Base-by-base conservation (phyloP, 1,139 yeast genomes). In the Suhomyces chickasaworum region DNA sequence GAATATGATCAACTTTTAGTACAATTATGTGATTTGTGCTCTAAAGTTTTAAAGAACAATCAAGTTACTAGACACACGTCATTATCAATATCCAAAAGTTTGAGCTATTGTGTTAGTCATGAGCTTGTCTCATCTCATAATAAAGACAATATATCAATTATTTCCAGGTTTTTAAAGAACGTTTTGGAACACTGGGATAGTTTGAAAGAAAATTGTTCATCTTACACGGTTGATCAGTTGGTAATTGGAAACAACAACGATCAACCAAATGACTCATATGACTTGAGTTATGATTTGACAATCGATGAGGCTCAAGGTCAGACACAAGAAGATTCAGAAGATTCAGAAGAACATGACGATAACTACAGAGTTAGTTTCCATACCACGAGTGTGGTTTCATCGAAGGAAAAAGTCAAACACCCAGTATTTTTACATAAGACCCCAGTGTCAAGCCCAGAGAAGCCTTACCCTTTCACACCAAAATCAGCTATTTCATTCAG, bases 81-180 rank as follows among this genome's bases (percentile, higher is more conserved):
- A 7, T 62, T 61, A 20, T 65, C 81, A 1, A 55, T 83, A 32
- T 66, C 84, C 31, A 80, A 74, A 56, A 65, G 80, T 23, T 59
- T 82, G 37, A 66, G 80, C 7, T 77, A 80, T 41, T 73, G 83
- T 23, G 54, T 83, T 32, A 77, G 83, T 48, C 81, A 80, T 49
- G 81, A 79, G 56, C 64, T 72, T 39, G 61, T 77, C 2, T 75
- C 70, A 43, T 60, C 78, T 25, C 65, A 69, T 44, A 77, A 71
- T 50, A 73, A 73, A 39, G 78, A 77, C 48, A 66, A 71, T 46
- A 58, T 80, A 16, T 66, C 74, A n/a, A 69, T 81, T 16, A 77
- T 82, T 1, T 73, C 71, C 39, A 64, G 84, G 44, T 80, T 75
- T 48, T 64, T 81, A 36, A 77, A 71, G 49, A 80, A 80, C 51